These are phyloP conservation scores for Beauveria sp. DNA, from an alignment of 2,329 filamentous ascomycete species.

Conservation along the genomic window DNA sequence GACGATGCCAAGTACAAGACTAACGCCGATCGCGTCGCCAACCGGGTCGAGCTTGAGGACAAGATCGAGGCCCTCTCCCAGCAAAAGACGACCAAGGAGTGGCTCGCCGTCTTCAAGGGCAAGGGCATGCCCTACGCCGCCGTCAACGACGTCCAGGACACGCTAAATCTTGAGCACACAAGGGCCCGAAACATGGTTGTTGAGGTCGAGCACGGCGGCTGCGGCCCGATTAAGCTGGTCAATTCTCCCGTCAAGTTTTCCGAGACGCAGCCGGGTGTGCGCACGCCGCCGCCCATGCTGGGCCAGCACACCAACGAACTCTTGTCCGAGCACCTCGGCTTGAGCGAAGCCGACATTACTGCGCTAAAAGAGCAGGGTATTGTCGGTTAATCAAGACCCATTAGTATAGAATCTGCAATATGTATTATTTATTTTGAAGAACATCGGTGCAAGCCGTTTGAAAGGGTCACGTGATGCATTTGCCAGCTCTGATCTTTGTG, in stretches of 20 bases:
- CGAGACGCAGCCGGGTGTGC: slow-evolving; percentile 66
- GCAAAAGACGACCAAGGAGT: slow-evolving; percentile 76
- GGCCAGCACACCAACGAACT: slow-evolving; percentile 84
- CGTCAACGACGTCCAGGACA: slow-evolving; percentile 84
- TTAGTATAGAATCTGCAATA: not conserved
- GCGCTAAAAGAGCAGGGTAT: slow-evolving; percentile 59
- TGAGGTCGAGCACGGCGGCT: slow-evolving; percentile 73
- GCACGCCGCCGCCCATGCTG: slow-evolving; percentile 73
- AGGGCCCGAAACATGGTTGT: slow-evolving; percentile 82
- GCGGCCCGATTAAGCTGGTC: slow-evolving; percentile 81
- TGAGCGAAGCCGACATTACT: slow-evolving; percentile 51
- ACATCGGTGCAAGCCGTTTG: not conserved
- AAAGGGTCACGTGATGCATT: not conserved
- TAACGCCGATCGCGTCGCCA: slow-evolving; percentile 56
- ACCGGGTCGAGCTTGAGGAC: slow-evolving; percentile 70
- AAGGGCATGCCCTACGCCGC: slow-evolving; percentile 87
- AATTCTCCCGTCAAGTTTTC: slow-evolving; percentile 96
- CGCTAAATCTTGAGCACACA: slow-evolving; percentile 80
- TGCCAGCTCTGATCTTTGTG: not conserved
- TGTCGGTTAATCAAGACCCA: slow-evolving; percentile 37
- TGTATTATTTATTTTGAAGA: not conserved
- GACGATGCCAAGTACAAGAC: slow-evolving; percentile 50
- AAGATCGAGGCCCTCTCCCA: slow-evolving; percentile 70
- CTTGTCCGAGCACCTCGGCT: slow-evolving; percentile 54
- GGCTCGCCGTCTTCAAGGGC: slow-evolving; percentile 82